Conservation (phyloP, 139 green algal genomes). For the Chlorella sp. region DNA sequence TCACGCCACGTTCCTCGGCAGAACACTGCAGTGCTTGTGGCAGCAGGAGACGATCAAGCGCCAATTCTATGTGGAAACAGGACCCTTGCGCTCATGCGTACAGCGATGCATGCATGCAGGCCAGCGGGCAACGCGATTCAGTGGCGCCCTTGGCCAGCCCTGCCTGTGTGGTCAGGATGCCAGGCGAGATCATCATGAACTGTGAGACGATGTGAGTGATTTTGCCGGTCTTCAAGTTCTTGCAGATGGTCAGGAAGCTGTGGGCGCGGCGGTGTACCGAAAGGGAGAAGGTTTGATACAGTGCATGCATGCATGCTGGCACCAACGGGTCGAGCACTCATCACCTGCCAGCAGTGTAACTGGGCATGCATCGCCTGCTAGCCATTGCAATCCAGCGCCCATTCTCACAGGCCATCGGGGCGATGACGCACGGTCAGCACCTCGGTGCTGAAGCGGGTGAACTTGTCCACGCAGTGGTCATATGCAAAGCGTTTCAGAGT, state of each 20-base stretch:
- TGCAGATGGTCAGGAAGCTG: slow-evolving; percentile 13
- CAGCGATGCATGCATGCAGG: not conserved
- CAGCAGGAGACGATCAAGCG: too few relatives aligned
- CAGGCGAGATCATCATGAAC: slow-evolving; percentile 31
- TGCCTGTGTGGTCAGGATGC: slow-evolving; percentile 27
- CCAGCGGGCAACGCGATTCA: too few relatives aligned
- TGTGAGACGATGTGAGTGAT: not conserved
- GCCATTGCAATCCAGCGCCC: too few relatives aligned
- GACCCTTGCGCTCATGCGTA: too few relatives aligned
- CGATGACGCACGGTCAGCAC: not conserved
- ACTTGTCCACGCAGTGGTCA: not conserved
- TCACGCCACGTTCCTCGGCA: slow-evolving; percentile 26
- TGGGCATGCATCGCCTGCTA: too few relatives aligned
- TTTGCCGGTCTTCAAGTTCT: slow-evolving; percentile 11
- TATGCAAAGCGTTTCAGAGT: not conserved
- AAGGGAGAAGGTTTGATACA: not conserved
- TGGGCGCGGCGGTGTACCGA: not conserved
- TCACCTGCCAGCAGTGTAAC: too few relatives aligned
- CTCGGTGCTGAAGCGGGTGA: not conserved
- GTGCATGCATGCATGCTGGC: too few relatives aligned
- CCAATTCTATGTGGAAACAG: too few relatives aligned
- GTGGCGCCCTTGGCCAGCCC: too few relatives aligned
- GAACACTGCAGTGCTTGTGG: slow-evolving; percentile 1
- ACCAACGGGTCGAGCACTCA: too few relatives aligned
- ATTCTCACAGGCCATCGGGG: not conserved